Percentiles rank a stretch among this genome's conserved stretches.
Evolutionary conservation across 208 protist genomes (phyloP).

Genomic region (Wallacemonas rigidus): DNA sequence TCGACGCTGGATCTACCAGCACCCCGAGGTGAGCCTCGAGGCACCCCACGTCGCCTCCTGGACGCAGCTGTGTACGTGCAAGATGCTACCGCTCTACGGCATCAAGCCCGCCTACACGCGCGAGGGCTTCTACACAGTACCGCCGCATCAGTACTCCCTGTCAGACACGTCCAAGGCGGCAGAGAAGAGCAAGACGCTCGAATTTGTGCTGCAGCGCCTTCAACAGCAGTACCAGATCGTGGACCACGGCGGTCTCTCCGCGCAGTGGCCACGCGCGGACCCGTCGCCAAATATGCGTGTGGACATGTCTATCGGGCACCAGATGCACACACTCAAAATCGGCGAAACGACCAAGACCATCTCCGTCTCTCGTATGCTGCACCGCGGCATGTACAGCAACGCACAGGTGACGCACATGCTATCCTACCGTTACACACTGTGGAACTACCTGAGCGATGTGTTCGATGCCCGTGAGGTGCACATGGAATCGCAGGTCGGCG

Average conservation of each 20-base stretch:
- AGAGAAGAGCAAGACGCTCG: constrained; percentile 45
- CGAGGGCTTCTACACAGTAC: constrained; percentile 74
- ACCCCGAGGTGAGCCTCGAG: constrained; percentile 51
- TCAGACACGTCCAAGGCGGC: constrained; percentile 23
- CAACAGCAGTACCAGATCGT: constrained; percentile 90
- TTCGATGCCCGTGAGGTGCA: constrained; percentile 57
- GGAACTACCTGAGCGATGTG: constrained; percentile 69
- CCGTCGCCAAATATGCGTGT: constrained; percentile 63
- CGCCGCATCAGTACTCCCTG: constrained; percentile 80
- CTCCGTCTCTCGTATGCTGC: constrained; percentile 74
- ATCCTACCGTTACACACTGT: constrained; percentile 68
- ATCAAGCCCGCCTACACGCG: constrained; percentile 68
- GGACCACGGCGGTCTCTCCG: constrained; percentile 32
- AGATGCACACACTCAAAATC: constrained; percentile 82
- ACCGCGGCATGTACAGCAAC: constrained; percentile 86
- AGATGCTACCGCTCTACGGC: constrained; percentile 79
- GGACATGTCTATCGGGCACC: constrained; percentile 83
- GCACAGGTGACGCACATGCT: constrained; percentile 68
- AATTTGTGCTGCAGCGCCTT: constrained; percentile 85
- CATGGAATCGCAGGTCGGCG: constrained; percentile 71
- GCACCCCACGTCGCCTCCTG: constrained; percentile 47
- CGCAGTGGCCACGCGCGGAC: constrained; percentile 43
- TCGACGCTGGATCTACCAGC: constrained; percentile 74
- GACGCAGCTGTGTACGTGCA: constrained; percentile 67
- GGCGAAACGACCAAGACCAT: constrained; percentile 71